Evolutionary conservation across 495 filamentous ascomycete genomes (phyloP).

Genomic region (Penicillium herquei): DNA sequence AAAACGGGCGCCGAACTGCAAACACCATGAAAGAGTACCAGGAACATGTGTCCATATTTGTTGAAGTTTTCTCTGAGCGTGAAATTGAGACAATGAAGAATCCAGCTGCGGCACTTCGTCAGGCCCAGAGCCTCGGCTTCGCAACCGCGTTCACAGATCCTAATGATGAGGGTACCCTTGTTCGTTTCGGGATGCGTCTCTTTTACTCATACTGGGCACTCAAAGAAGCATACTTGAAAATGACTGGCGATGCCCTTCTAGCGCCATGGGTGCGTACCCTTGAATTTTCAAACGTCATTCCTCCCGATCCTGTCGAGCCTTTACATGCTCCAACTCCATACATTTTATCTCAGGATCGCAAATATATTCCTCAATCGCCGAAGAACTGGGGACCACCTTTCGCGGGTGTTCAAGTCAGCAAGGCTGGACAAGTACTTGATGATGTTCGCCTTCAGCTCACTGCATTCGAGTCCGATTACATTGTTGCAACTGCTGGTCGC

Average conservation of each 20-base stretch:
- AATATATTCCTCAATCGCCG: constrained; percentile 19
- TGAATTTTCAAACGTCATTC: constrained; percentile 64
- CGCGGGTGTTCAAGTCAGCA: constrained; percentile 49
- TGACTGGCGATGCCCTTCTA: constrained; percentile 84
- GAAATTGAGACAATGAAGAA: constrained; percentile 61
- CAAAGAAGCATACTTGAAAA: constrained; percentile 90
- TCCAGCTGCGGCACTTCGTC: constrained; percentile 25
- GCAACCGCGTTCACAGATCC: constrained; percentile 19
- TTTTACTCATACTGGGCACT: constrained; percentile 91
- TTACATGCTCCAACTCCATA: constrained; percentile 9
- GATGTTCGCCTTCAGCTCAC: constrained; percentile 61
- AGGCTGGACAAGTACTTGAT: constrained; percentile 45
- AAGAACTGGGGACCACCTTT: constrained; percentile 51
- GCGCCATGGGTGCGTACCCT: constrained; percentile 73
- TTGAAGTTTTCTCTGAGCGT: constrained; percentile 66
- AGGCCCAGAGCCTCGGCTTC: constrained; percentile 24
- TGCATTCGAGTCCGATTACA: constrained; percentile 59
- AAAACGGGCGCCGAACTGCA: constrained; percentile 52
- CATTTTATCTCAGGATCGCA: not conserved
- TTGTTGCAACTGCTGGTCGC: constrained; percentile 56
- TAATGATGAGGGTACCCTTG: constrained; percentile 31
- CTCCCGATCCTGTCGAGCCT: constrained; percentile 41
- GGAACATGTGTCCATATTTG: constrained; percentile 73
- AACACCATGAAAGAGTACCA: constrained; percentile 54
- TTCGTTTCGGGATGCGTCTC: constrained; percentile 62